Base-by-base conservation (phyloP, 495 filamentous ascomycete species). In the Lasiosphaeria ovina region DNA sequence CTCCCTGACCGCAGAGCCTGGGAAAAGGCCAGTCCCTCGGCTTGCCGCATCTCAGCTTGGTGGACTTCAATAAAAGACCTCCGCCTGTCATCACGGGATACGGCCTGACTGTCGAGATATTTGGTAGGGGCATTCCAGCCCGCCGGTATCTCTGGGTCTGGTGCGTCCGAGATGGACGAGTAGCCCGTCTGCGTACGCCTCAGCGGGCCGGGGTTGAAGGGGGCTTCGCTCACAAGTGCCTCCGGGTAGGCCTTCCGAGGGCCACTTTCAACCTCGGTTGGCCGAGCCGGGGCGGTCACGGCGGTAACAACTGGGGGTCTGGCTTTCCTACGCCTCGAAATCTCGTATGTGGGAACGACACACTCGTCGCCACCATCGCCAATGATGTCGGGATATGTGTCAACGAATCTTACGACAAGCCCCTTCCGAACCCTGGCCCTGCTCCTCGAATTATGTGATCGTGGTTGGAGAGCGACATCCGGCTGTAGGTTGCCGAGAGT, bases 281-380 rank as follows among this genome's bases (percentile, higher is more conserved):
- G 49, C 47, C 65, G 63, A 59, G 63, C 47, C 55, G 73, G 34
- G 54, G 67, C 53, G 60, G 63, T 33, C 48, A 61, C n/a, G 51
- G 67, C 33, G 55, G 69, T n/a, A 64, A 63, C 38, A 6, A 68
- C 70, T 33, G 67, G 67, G 1, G 76, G 76, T 58, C 69, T 78
- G 16, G 76, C 66, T 53, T 75, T 76, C 64, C 79, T 79, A 54
- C 79, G 72, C 65, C 73, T 77, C 0, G 83, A 84, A 16, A 96
- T 86, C 65, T 93, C 89, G 17, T 83, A 77, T 0, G 85, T 81
- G 6, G 89, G 87, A 4, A 76, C 72, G 42, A 89, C 86, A 47
- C 87, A 85, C 62, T 95, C 91, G 72, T 96, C 92, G 12, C 92
- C 92, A 31, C 92, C 92, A 66, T 90, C 85, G 32, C 92, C 92